Evolutionary conservation across 768 basidiomycete species (phyloP).

Genomic region (Tricholoma sp.): DNA sequence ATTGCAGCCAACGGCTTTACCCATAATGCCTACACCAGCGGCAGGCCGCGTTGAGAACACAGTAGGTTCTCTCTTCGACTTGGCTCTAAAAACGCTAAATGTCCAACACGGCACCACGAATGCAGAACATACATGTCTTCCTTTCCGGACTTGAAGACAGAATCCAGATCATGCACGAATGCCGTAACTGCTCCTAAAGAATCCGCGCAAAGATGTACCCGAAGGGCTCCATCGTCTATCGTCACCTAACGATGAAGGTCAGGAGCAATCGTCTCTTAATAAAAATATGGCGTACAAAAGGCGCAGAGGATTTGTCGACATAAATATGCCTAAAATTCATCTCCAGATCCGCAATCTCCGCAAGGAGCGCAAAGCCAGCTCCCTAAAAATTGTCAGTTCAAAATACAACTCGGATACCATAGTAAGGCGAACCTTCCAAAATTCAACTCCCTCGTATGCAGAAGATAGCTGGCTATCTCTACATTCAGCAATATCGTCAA

Average conservation of each 20-base stretch:
- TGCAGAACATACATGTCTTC: slow-evolving; percentile 22
- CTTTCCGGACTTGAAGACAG: slow-evolving; percentile 33
- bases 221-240: slow-evolving; percentile 48
- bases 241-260: slow-evolving; percentile 36
- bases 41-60: slow-evolving; percentile 24
- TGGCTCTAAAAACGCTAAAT: slow-evolving; percentile 15
- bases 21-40: slow-evolving; percentile 27
- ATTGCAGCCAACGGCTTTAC: slow-evolving; percentile 19
- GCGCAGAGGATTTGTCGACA: slow-evolving; percentile 1
- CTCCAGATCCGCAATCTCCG: slow-evolving; percentile 50
- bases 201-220: slow-evolving; percentile 74
- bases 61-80: slow-evolving; percentile 24
- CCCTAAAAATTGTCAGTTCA: slow-evolving; percentile 32
- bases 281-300: background rate
- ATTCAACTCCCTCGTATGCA: slow-evolving; percentile 31
- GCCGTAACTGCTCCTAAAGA: slow-evolving; percentile 55
- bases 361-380: slow-evolving; percentile 64
- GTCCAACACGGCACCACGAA: background rate
- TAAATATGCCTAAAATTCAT: slow-evolving; percentile 33
- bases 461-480: slow-evolving; percentile 17
- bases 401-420: background rate
- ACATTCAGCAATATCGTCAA: slow-evolving; percentile 28
- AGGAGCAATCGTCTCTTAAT: background rate
- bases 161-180: slow-evolving; percentile 48
- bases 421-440: slow-evolving; percentile 60